Percentiles rank a stretch among this genome's conserved stretches.
Evolutionary conservation across 345 rosid genomes (phyloP).

Genomic region (Noccaea caerulescens): DNA sequence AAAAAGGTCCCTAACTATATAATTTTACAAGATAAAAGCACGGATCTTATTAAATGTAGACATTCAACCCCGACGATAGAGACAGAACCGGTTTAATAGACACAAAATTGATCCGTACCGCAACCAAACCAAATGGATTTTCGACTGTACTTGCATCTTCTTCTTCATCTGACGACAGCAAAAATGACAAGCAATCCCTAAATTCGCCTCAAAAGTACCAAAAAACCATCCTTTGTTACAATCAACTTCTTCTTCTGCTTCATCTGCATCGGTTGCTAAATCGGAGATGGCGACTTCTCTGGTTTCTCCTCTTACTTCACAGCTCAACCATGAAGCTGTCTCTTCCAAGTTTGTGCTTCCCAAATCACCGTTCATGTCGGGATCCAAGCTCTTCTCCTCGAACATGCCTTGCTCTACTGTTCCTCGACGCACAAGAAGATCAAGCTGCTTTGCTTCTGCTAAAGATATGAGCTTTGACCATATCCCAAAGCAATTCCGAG

Average conservation of each 20-base stretch:
- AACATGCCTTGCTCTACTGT: constrained; percentile 40
- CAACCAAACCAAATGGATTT: neutral
- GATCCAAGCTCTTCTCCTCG: constrained; percentile 44
- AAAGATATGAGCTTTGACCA: constrained; percentile 53
- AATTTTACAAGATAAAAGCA: neutral
- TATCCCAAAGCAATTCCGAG: constrained; percentile 80
- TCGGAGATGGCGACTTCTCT: constrained; percentile 62
- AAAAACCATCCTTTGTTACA: constrained; percentile 3
- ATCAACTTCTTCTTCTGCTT: neutral
- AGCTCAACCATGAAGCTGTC: constrained; percentile 43
- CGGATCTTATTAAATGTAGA: neutral
- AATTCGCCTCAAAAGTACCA: constrained; percentile 29
- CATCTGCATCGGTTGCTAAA: constrained; percentile 26
- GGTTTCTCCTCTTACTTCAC: constrained; percentile 55
- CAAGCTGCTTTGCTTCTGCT: constrained; percentile 50
- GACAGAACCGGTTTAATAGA: constrained; percentile 18
- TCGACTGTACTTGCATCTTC: constrained; percentile 21
- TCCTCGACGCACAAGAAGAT: constrained; percentile 40
- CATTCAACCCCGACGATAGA: neutral
- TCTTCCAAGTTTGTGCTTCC: constrained; percentile 35
- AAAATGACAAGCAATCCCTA: constrained; percentile 48
- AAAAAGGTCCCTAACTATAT: constrained; percentile 4
- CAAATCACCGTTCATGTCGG: constrained; percentile 55
- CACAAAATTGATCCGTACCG: neutral
- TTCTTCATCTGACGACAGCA: constrained; percentile 43